These are phyloP conservation scores for Ophidiomyces ophidiicola DNA, from an alignment of 2,329 filamentous ascomycete genomes.

Conservation along the genomic window DNA sequence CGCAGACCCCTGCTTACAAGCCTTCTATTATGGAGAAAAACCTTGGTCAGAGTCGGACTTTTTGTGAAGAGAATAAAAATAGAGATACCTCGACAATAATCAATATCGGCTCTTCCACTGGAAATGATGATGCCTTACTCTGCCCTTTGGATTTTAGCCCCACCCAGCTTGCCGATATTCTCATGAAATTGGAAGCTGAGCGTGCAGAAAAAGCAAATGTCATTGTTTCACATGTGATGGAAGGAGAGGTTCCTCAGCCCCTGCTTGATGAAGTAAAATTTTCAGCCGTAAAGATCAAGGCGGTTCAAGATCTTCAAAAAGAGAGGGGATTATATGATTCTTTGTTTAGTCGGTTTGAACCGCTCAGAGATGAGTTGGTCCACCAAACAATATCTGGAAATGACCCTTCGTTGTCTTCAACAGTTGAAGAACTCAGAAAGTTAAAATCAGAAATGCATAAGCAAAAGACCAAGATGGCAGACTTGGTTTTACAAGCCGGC, in stretches of 20 bases:
- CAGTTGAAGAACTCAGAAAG: slow-evolving; percentile 26
- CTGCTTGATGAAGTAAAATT: slow-evolving; percentile 27
- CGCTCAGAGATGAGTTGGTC: slow-evolving; percentile 28
- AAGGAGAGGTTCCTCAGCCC: slow-evolving; percentile 24
- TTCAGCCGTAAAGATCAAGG: slow-evolving; percentile 28
- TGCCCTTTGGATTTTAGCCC: slow-evolving; percentile 24
- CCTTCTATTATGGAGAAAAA: neutral
- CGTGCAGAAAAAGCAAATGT: slow-evolving; percentile 27
- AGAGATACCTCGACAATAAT: neutral
- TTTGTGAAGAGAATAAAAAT: neutral
- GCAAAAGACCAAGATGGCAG: slow-evolving; percentile 25
- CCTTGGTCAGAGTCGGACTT: neutral
- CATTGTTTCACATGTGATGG: slow-evolving; percentile 29
- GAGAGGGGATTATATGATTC: slow-evolving; percentile 21
- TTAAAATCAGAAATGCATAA: slow-evolving; percentile 25
- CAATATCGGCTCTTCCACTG: neutral
- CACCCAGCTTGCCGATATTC: slow-evolving; percentile 19
- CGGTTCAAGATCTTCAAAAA: slow-evolving; percentile 25
- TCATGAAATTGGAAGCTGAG: slow-evolving; percentile 23
- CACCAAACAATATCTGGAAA: slow-evolving; percentile 25
- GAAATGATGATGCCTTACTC: slow-evolving; percentile 19
- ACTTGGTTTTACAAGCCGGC: slow-evolving; percentile 24
- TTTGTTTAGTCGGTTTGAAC: slow-evolving; percentile 23
- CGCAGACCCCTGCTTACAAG: neutral
- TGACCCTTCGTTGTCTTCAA: slow-evolving; percentile 22